These are phyloP conservation scores for Russula abietina DNA, from an alignment of 768 basidiomycete species.

Conservation along the genomic window DNA sequence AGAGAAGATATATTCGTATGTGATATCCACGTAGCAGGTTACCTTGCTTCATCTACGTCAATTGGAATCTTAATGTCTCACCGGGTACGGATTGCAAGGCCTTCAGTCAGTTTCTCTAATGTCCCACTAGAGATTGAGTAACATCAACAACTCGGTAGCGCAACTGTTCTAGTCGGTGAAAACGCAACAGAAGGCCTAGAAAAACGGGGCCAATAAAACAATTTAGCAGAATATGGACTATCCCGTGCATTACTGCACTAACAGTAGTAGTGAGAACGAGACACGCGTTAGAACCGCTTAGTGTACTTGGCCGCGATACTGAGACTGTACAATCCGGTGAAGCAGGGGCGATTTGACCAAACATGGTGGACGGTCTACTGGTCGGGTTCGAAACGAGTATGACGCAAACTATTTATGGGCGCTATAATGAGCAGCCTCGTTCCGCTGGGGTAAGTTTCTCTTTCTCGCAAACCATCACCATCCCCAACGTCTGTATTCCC, in stretches of 20 bases:
- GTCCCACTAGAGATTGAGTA: neutral
- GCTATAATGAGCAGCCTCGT: neutral
- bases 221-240: neutral
- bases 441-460: neutral
- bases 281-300: too few relatives aligned
- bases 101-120: too few relatives aligned
- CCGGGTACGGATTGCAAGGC: neutral
- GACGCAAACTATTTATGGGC: neutral
- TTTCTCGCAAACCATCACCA: neutral
- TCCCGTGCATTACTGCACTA: too few relatives aligned
- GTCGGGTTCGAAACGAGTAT: conserved; percentile 9
- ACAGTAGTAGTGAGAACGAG: too few relatives aligned
- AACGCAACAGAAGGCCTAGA: neutral
- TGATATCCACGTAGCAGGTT: neutral
- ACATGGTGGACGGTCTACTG: neutral
- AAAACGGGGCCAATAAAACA: neutral
- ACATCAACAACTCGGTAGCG: neutral
- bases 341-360: too few relatives aligned
- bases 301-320: neutral
- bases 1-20: neutral
- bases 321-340: neutral
- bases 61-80: neutral
- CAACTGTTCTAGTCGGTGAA: neutral
- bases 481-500: neutral
- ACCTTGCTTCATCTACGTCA: neutral